A percentile compares a stretch with the other conserved stretches of the same genome.
Conservation (phyloP, 2,329 filamentous ascomycete genomes). For the Ceratocystis cacaofunesta region DNA sequence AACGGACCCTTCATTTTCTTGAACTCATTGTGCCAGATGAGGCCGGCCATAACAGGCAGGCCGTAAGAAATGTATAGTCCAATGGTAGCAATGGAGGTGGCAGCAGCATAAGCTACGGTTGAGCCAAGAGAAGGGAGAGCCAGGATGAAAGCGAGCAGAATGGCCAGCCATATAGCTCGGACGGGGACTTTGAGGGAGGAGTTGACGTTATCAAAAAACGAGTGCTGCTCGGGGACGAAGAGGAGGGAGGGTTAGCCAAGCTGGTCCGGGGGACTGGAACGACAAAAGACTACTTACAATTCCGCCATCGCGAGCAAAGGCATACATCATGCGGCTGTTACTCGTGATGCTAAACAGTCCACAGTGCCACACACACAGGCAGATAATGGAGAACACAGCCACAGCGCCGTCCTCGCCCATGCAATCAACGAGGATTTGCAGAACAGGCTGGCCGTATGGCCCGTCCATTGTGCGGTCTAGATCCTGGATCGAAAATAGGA, state of each 20-base stretch:
- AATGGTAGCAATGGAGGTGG: slow-evolving; percentile 44
- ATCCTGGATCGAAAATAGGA: slow-evolving; percentile 45
- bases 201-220: slow-evolving; percentile 41
- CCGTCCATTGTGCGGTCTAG: slow-evolving; percentile 34
- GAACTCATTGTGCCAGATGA: slow-evolving; percentile 38
- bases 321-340: slow-evolving; percentile 46
- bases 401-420: slow-evolving; percentile 41
- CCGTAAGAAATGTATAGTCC: slow-evolving; percentile 45
- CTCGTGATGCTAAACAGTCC: slow-evolving; percentile 43
- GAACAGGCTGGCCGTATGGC: slow-evolving; percentile 36
- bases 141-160: slow-evolving; percentile 38
- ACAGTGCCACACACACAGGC: slow-evolving; percentile 47
- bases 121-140: slow-evolving; percentile 41
- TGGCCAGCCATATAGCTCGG: slow-evolving; percentile 41
- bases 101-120: slow-evolving; percentile 40
- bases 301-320: slow-evolving; percentile 40
- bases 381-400: slow-evolving; percentile 39
- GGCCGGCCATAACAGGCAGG: slow-evolving; percentile 39
- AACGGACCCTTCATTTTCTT: slow-evolving; percentile 38
- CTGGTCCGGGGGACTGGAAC: not conserved
- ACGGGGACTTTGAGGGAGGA: slow-evolving; percentile 34
- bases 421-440: slow-evolving; percentile 43
- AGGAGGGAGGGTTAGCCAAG: not conserved
- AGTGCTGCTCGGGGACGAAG: slow-evolving; percentile 22
- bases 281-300: slow-evolving; percentile 25